These are phyloP conservation scores for Primulina eburnea DNA, from an alignment of 257 asterid genomes.

Conservation along the genomic window DNA sequence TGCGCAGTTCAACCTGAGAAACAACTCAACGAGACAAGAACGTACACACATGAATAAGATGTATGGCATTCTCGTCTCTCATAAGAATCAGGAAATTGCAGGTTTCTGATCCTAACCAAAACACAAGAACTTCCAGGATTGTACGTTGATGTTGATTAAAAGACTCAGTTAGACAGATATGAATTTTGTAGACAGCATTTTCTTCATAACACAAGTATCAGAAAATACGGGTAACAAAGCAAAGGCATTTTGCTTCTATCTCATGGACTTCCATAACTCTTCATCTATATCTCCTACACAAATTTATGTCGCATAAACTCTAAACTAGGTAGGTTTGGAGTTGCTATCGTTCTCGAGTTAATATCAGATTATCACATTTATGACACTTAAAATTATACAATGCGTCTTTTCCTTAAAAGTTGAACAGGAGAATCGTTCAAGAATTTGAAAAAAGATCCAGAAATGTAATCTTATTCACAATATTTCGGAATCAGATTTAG, in stretches of 20 bases:
- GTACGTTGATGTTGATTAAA: neutral
- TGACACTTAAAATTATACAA: neutral
- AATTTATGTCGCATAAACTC: neutral
- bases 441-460: conserved; percentile 3
- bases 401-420: conserved; percentile 6
- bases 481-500: conserved; percentile 12
- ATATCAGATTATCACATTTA: neutral
- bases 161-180: neutral
- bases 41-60: neutral
- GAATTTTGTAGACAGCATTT: neutral
- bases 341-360: conserved; percentile 5
- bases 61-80: neutral
- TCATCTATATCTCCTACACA: neutral
- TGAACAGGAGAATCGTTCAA: conserved; percentile 5
- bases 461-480: neutral
- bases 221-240: neutral
- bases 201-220: neutral
- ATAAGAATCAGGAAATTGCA: neutral
- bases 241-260: neutral
- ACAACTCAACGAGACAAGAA: neutral
- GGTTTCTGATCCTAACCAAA: neutral
- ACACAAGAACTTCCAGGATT: neutral
- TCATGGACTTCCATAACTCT: neutral
- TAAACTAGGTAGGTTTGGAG: neutral
- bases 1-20: neutral